Base-by-base conservation (phyloP, 2,329 filamentous ascomycete species). In the Talaromyces piceae region DNA sequence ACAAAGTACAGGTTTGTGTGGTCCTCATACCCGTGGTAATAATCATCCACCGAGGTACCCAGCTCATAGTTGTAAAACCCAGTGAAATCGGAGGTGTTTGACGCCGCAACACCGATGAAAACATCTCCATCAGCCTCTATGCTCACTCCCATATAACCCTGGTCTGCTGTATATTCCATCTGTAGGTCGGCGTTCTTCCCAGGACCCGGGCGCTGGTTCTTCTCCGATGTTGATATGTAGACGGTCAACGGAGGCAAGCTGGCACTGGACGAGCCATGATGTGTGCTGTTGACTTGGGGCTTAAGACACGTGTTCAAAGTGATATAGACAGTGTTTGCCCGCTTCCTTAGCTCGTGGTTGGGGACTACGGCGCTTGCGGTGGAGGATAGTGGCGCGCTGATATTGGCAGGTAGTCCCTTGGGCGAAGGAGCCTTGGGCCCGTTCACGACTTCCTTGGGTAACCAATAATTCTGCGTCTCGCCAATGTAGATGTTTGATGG, bases 251-350 rank as follows among this genome's bases (percentile, higher is more conserved):
- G 90, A 1, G 87, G 85, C 11, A 87, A 79, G 9, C 58, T 62
- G 12, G 70, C 67, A 16, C 39, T 37, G n/a, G 46, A 27, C 47
- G 70, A 60, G 2, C 62, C 61, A 1, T 70, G 73, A 22, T 73
- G 71, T 9, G 73, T 69, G 2, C 70, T 72, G 37, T 78, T 79
- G 37, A 77, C 73, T 18, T 69, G 65, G 11, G 91, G 93, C 60
- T 94, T 89, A 23, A 81, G 69, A 67, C 93, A 98, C 1, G 88
- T 91, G 58, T 90, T 97, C 41, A 90, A 82, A 2, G 90, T 90
- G 49, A 98, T 77, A 67, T 86, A 96, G 3, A 97, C 74, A 1
- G 71, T 80, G 31, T 55, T 54, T 9, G 57, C 52, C 41, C 54
- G 50, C 49, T 59, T 61, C 44, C 56, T 57, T 39, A 51, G 20